phyloP scores from a whole-genome alignment of 306 rosid species.

The Senna tora region DNA sequence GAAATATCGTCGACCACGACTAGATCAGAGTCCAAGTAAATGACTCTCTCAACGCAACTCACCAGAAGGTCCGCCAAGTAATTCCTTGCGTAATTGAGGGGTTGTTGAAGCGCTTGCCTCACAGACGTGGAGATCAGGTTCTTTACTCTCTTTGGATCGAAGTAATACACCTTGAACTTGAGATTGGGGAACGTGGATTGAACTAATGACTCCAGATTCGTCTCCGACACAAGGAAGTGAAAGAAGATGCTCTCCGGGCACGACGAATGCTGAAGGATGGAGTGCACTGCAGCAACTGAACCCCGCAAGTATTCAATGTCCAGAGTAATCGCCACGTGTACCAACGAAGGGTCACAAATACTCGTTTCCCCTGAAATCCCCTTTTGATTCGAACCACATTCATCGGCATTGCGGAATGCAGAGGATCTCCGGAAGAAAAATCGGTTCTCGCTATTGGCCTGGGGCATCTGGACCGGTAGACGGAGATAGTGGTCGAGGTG shows the following conservation, averaged over 20 bases:
- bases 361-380: background rate
- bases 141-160: constrained; percentile 58
- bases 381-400: constrained; percentile 42
- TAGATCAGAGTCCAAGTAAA: constrained; percentile 71
- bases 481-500: constrained; percentile 52
- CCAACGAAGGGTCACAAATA: constrained; percentile 60
- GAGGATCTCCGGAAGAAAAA: constrained; percentile 51
- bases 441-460: constrained; percentile 10
- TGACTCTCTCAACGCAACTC: constrained; percentile 53
- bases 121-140: constrained; percentile 66
- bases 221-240: constrained; percentile 62
- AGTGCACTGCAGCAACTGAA: constrained; percentile 73
- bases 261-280: constrained; percentile 61
- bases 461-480: constrained; percentile 18
- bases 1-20: constrained; percentile 61
- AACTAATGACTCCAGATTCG: constrained; percentile 47
- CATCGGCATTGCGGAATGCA: constrained; percentile 54
- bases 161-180: constrained; percentile 65
- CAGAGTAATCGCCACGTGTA: constrained; percentile 72
- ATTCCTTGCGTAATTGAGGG: constrained; percentile 69
- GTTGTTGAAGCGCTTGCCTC: constrained; percentile 70
- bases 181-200: constrained; percentile 58
- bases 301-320: constrained; percentile 73
- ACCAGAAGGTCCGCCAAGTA: constrained; percentile 64
- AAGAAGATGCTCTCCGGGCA: constrained; percentile 71